Conservation (phyloP, 1,284 basidiomycete species). For the Leccinum brunneo-olivaceum region DNA sequence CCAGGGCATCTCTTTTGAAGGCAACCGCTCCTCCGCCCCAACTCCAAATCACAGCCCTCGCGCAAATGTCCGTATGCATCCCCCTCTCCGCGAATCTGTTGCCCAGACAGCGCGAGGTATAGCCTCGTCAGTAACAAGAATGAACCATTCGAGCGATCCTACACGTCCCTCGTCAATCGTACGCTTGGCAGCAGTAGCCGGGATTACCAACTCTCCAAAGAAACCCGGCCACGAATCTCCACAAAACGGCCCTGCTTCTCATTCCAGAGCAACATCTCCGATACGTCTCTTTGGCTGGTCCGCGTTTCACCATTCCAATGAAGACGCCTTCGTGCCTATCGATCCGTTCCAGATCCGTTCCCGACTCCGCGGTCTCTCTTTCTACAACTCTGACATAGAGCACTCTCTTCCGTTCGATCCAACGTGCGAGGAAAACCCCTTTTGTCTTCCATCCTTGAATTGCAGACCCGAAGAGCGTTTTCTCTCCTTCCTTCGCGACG, state of each 20-base stretch:
- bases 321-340: constrained; percentile 45
- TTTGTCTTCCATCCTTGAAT: constrained; percentile 18
- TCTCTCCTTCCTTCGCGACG: constrained; percentile 15
- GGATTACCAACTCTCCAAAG: constrained; percentile 3
- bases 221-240: constrained; percentile 15
- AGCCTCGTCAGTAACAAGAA: constrained; percentile 12
- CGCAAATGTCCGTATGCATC: constrained; percentile 21
- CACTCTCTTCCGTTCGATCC: constrained; percentile 13
- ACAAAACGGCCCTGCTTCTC: constrained; percentile 28
- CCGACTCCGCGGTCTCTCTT: constrained; percentile 22
- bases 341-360: constrained; percentile 38
- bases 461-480: constrained; percentile 13
- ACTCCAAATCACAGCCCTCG: constrained; percentile 26
- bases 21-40: constrained; percentile 29
- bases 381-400: constrained; percentile 19
- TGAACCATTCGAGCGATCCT: constrained; percentile 12
- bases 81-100: constrained; percentile 20
- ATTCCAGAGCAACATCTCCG: constrained; percentile 40
- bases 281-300: constrained; percentile 34
- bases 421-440: constrained; percentile 19
- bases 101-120: constrained; percentile 9
- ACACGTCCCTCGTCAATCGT: constrained; percentile 10
- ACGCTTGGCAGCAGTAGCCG: constrained; percentile 8
- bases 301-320: constrained; percentile 34
- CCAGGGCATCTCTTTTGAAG: constrained; percentile 41